Evolutionary conservation across 495 filamentous ascomycete species (phyloP).

Genomic region (Penicillium mononematosum): DNA sequence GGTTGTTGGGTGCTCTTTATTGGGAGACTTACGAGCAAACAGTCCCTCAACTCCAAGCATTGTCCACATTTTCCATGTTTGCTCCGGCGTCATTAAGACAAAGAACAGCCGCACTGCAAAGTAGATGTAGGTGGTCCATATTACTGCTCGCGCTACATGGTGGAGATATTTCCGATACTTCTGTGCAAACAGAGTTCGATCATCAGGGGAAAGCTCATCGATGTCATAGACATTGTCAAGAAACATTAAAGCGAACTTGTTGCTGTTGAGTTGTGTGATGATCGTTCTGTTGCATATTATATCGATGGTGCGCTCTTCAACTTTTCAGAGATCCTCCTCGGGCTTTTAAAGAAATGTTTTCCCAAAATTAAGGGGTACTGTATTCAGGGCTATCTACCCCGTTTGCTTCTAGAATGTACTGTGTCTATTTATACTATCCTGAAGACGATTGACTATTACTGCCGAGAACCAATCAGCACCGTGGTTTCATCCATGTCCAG

Average conservation of each 20-base stretch:
- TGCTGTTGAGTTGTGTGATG: background rate
- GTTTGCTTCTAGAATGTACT: conserved; percentile 10
- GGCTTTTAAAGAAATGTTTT: background rate
- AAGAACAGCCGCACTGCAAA: conserved; percentile 22
- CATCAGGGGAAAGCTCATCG: conserved; percentile 27
- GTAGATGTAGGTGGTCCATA: conserved; percentile 28
- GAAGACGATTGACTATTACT: background rate
- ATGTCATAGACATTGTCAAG: conserved; percentile 21
- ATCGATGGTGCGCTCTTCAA: background rate
- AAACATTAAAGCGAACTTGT: conserved; percentile 17
- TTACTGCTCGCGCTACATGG: conserved; percentile 22
- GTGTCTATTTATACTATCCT: conserved; percentile 4
- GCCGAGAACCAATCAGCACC: conserved; percentile 4
- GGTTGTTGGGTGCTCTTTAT: background rate
- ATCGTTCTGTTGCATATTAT: conserved; percentile 8
- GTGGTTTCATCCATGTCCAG: too few species aligned
- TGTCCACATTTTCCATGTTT: conserved; percentile 34
- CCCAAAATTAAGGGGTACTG: conserved; percentile 4
- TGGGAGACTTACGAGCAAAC: conserved; percentile 25
- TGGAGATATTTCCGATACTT: conserved; percentile 26
- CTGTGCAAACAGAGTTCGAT: conserved; percentile 16
- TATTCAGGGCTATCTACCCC: conserved; percentile 1
- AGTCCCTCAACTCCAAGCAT: conserved; percentile 32
- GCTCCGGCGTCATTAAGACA: conserved; percentile 7
- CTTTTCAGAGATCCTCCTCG: background rate